A percentile compares a stretch with the other conserved stretches of the same genome.
These are phyloP conservation scores for Moesziomyces sp. DNA, from an alignment of 1,284 basidiomycete genomes.

Conservation along the genomic window DNA sequence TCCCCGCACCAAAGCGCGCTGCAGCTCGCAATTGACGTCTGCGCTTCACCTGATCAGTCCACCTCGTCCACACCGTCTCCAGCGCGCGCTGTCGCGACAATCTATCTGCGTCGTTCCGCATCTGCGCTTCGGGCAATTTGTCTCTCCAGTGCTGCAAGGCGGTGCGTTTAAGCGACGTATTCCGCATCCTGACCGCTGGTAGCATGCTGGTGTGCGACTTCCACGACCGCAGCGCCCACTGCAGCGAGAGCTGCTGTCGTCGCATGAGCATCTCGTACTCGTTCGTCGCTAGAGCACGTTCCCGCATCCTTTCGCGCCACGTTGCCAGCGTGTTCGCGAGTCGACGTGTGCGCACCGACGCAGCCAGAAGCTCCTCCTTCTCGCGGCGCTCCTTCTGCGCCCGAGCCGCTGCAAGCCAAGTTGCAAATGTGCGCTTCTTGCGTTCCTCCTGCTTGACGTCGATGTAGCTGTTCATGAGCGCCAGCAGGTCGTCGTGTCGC, in stretches of 20 bases:
- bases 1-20: slow-evolving; percentile 32
- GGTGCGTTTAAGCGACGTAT: slow-evolving; percentile 19
- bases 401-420: slow-evolving; percentile 31
- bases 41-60: slow-evolving; percentile 6
- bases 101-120: slow-evolving; percentile 12
- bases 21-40: slow-evolving; percentile 30
- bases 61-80: slow-evolving; percentile 9
- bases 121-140: slow-evolving; percentile 24
- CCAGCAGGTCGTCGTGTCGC: slow-evolving; percentile 47
- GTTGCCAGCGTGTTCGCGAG: slow-evolving; percentile 5
- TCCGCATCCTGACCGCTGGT: slow-evolving; percentile 46
- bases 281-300: slow-evolving; percentile 21
- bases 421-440: slow-evolving; percentile 17
- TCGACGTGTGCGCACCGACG: not conserved
- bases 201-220: slow-evolving; percentile 26
- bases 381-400: slow-evolving; percentile 19
- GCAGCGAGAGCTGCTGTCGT: slow-evolving; percentile 33
- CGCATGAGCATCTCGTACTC: slow-evolving; percentile 50
- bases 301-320: slow-evolving; percentile 38
- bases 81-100: slow-evolving; percentile 2
- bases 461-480: slow-evolving; percentile 49
- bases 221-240: slow-evolving; percentile 27
- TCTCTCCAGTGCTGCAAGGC: slow-evolving; percentile 27
- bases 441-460: slow-evolving; percentile 51
- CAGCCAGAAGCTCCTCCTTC: slow-evolving; percentile 11